Conservation (phyloP, 2,329 filamentous ascomycete species). For the Colletotrichum brevisporum region DNA sequence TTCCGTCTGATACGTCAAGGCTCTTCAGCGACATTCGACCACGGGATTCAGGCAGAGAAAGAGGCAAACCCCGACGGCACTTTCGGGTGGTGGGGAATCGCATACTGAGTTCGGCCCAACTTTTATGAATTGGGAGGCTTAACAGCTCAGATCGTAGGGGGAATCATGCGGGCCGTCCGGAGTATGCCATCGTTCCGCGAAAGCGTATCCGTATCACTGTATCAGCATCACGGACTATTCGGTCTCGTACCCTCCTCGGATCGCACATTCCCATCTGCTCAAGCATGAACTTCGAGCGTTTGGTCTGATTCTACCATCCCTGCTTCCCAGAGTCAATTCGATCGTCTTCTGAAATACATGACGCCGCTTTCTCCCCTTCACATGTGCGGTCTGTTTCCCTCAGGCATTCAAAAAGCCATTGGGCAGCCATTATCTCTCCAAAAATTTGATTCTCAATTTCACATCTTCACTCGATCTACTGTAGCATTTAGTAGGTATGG, state of each 20-base stretch:
- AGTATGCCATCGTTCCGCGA: neutral
- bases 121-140: neutral
- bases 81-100: neutral
- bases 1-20: slow-evolving; percentile 26
- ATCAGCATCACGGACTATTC: slow-evolving; percentile 8
- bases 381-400: neutral
- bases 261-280: neutral
- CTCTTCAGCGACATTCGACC: neutral
- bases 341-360: slow-evolving; percentile 8
- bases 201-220: slow-evolving; percentile 34
- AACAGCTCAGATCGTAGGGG: neutral
- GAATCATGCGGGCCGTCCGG: slow-evolving; percentile 10
- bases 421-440: neutral
- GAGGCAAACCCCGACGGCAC: neutral
- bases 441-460: no score
- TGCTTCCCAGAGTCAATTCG: slow-evolving; percentile 21
- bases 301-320: slow-evolving; percentile 27
- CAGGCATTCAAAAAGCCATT: slow-evolving; percentile 5
- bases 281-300: slow-evolving; percentile 31
- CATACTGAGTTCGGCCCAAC: slow-evolving; percentile 25
- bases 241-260: slow-evolving; percentile 12
- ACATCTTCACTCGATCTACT: no score
- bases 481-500: slow-evolving; percentile 2
- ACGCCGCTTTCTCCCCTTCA: slow-evolving; percentile 13
- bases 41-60: neutral